Conservation (phyloP, 768 basidiomycete genomes). For the Glaciozyma antarctica region DNA sequence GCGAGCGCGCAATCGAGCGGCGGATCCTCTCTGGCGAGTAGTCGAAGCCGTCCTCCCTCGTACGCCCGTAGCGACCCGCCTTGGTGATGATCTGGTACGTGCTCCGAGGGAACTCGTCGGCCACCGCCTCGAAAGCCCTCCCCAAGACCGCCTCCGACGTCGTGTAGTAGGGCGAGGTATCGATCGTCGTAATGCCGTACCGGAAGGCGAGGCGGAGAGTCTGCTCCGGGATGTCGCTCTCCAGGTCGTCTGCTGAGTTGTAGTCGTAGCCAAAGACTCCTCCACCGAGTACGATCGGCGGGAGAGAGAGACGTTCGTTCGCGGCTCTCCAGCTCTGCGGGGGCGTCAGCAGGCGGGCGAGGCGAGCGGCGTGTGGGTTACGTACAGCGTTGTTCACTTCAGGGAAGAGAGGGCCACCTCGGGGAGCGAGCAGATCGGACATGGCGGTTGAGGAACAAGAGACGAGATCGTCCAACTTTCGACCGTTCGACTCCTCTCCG, state of each 20-base stretch:
- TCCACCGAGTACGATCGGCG: too few species aligned
- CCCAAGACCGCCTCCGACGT: slow-evolving; percentile 69
- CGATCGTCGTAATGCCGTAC: slow-evolving; percentile 71
- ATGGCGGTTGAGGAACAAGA: too few species aligned
- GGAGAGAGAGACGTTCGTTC: too few species aligned
- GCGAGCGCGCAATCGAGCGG: slow-evolving; percentile 55
- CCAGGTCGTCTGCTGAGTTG: slow-evolving; percentile 21
- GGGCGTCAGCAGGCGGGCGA: too few species aligned
- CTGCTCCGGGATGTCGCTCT: slow-evolving; percentile 13
- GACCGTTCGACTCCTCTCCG: too few species aligned
- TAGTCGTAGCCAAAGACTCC: slow-evolving; percentile 20
- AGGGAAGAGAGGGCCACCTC: too few species aligned
- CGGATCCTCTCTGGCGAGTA: slow-evolving; percentile 59
- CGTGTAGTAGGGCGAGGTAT: slow-evolving; percentile 70
- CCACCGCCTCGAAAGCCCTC: slow-evolving; percentile 50
- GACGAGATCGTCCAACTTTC: too few species aligned
- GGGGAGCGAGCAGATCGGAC: too few species aligned
- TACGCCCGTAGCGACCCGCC: slow-evolving; percentile 63
- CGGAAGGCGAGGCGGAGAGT: slow-evolving; percentile 42
- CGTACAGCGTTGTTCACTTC: too few species aligned
- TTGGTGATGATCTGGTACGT: slow-evolving; percentile 77
- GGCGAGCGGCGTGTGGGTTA: too few species aligned
- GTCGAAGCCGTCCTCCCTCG: slow-evolving; percentile 52
- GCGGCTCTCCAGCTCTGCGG: too few species aligned
- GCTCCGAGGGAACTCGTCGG: slow-evolving; percentile 61